Base-by-base conservation (phyloP, 306 rosid species). In the Trifolium pratense region DNA sequence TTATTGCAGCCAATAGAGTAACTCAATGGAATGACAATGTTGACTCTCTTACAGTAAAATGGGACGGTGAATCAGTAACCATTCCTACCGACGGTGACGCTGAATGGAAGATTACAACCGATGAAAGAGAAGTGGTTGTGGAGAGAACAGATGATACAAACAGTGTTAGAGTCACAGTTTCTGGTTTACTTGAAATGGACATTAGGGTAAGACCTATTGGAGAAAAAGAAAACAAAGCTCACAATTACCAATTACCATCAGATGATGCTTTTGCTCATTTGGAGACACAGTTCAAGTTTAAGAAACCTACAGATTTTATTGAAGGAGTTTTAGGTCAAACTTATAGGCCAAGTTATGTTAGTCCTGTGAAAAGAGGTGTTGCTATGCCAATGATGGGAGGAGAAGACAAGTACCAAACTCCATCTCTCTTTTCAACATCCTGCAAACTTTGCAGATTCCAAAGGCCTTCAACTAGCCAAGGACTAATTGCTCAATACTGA, bases 301-400 rank as follows among this genome's bases (percentile, higher is more conserved):
- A 64, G 7, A 82, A 80, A 7, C 68, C 77, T 14, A 40, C 94
- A 4, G 88, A 88, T 60, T 31, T n/a, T 34, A 88, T 89, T 70
- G 90, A 91, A 61, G 97, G 97, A 42, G 83, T 91, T 73, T 67
- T 91, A 84, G 92, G 94, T 8, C 86, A 89, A 85, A 88, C 94
- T 49, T 91, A 88, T 70, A 75, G 88, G 79, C 88, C 90, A 23
- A 83, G 82, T 5, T 88, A 91, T 56, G 82, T 85, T 71, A 91
- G 88, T 78, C 86, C 92, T n/a, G 94, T 85, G 0, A 91, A 91
- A 82, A 80, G 83, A 67, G 87, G 94, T 9, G 94, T 91, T 74
- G 68, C 85, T 13, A 89, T 87, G 97, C 94, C 96, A 45, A 87
- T 84, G 87, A 88, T 88, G 89, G 91, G 93, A 59, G 91, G 96